phyloP scores from a whole-genome alignment of 331 rosid species.

The Pyracantha coccinea region DNA sequence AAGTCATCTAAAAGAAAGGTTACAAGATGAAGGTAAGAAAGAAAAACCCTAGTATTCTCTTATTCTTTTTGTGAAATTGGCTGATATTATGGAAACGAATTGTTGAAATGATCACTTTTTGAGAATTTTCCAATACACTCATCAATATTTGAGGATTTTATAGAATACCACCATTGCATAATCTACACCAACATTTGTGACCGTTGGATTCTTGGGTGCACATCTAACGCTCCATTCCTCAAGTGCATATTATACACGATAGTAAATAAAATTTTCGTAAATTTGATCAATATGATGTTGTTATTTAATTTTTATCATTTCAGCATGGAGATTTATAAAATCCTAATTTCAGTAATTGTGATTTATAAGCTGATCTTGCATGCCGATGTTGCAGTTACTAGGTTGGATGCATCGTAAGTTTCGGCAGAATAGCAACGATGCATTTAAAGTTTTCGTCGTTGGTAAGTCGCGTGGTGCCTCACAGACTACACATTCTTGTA shows the following conservation, averaged over 20 bases:
- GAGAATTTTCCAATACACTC: not conserved
- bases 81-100: not conserved
- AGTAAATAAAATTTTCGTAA: no score
- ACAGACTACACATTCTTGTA: not conserved
- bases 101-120: no score
- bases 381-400: slow-evolving; percentile 56
- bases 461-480: slow-evolving; percentile 41
- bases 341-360: not conserved
- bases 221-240: no score
- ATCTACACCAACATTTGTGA: no score
- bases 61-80: not conserved
- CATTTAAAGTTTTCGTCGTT: slow-evolving; percentile 54
- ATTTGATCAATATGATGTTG: no score
- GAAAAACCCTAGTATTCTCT: slow-evolving; percentile 8
- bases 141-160: no score
- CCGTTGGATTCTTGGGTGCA: no score
- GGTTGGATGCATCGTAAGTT: slow-evolving; percentile 98
- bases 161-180: no score
- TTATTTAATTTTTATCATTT: no score
- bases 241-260: no score
- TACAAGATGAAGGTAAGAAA: slow-evolving; percentile 75
- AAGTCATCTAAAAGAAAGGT: slow-evolving; percentile 18
- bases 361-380: slow-evolving; percentile 19
- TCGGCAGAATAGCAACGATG: slow-evolving; percentile 74
- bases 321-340: no score